Evolutionary conservation across 441 rosid species (phyloP).

Genomic region (Pelargonium citronellum): DNA sequence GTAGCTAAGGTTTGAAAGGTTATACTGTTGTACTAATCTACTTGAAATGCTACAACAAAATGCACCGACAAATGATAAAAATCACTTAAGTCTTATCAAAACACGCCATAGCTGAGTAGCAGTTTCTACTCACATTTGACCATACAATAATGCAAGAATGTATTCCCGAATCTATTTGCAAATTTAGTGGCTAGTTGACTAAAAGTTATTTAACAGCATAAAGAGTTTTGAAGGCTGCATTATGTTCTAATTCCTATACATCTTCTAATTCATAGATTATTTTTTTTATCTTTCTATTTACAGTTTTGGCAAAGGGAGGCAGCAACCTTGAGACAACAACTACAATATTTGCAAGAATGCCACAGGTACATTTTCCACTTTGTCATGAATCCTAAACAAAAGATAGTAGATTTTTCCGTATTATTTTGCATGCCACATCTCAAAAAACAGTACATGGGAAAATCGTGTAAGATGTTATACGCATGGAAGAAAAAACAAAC

Average conservation of each 20-base stretch:
- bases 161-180: background rate
- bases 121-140: background rate
- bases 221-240: background rate
- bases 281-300: background rate
- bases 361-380: conserved; percentile 44
- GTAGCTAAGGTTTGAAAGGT: background rate
- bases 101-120: background rate
- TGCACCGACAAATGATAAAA: background rate
- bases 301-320: conserved; percentile 86
- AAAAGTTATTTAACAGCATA: background rate
- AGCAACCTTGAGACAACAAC: conserved; percentile 56
- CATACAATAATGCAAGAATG: background rate
- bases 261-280: background rate
- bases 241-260: background rate
- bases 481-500: too few species aligned
- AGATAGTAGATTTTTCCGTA: background rate
- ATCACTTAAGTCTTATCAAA: background rate
- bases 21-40: background rate
- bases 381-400: background rate
- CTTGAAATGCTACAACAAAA: background rate
- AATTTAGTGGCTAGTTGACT: background rate
- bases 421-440: background rate
- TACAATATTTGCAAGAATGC: conserved; percentile 52
- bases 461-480: too few species aligned
- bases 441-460: background rate